phyloP scores from a whole-genome alignment of 192 early-diverging fungal species.

The Entomortierella lignicola region DNA sequence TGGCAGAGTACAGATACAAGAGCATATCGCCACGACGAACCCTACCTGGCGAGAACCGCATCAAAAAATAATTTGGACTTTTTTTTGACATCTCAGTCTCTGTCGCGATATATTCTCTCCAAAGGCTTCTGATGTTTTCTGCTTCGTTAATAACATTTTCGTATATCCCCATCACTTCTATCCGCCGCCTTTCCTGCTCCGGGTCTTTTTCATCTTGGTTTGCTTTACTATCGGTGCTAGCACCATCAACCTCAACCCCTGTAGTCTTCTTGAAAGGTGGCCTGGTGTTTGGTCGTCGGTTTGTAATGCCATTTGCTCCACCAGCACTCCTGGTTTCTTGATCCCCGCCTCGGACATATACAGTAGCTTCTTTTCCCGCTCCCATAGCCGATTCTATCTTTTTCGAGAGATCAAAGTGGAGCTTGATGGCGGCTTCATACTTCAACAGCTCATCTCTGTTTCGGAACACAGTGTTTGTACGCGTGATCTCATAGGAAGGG shows the following conservation, averaged over 20 bases:
- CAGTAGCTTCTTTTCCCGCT: conserved; percentile 7
- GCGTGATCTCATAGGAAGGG: conserved; percentile 51
- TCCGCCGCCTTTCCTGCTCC: conserved; percentile 28
- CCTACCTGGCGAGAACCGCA: conserved; percentile 45
- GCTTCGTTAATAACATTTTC: conserved; percentile 45
- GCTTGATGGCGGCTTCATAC: conserved; percentile 57
- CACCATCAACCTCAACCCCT: background rate
- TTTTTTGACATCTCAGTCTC: conserved; percentile 21
- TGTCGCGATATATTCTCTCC: conserved; percentile 35
- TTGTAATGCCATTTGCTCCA: background rate
- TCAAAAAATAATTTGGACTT: conserved; percentile 35
- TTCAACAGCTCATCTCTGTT: conserved; percentile 48
- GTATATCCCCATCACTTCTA: conserved; percentile 42
- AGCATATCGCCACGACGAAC: background rate
- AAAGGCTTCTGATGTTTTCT: conserved; percentile 26
- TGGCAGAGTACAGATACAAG: background rate
- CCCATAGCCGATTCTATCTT: conserved; percentile 40
- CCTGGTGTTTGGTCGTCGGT: background rate
- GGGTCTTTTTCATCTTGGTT: conserved; percentile 7
- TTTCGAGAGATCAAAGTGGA: conserved; percentile 34
- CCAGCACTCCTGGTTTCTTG: background rate
- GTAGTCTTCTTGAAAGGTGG: background rate
- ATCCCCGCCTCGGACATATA: conserved; percentile 37
- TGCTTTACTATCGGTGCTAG: background rate
- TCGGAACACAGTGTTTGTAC: conserved; percentile 47